Evolutionary conservation across 768 basidiomycete species (phyloP), one percentile per base, ranked within the genome.

Genomic region (Russula sp.): DNA sequence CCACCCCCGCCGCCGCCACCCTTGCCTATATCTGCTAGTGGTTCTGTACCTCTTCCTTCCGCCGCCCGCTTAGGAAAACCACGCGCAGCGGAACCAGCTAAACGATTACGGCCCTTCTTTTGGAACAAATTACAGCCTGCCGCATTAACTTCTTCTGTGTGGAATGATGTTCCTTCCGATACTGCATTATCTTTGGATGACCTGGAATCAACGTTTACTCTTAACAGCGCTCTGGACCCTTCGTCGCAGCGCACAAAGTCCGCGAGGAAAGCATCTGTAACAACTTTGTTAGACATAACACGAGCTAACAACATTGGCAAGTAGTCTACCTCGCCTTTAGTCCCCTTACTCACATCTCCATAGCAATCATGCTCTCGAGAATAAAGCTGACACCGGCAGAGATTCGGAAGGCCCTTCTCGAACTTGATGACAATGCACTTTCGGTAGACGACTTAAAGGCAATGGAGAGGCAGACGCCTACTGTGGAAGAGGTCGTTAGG

Each of bases 251-350:
- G 68, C 9, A 63, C 69, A 27, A 78, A 70, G 52, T 73, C 80
- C 1, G 61, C 76, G 6, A 83, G 79, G 73, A 85, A 83, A 72
- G 80, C 84, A 71, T 80, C 80, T 65, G 79, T 86, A 1, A 85
- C 84, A 0, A 91, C 89, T 0, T 73, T 94, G 32, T 75, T 94
- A 39, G 88, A 91, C 70, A 90, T 89, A 50, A 87, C 84, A 16
- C 80, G 91, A 16, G 90, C 94, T 1, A 91, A 92, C 67, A 90
- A 95, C 69, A 79, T 94, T 67, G 88, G 92, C 86, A 66, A 68
- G 81, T 74, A 27, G 16, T 51, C 51, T 7, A 14, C 4, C 20
- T 1, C 4, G 6, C 27, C 22, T 6, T 55, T 37, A 48, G 31
- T 44, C 7, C 53, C 40, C 20, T 48, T 45, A 22, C 48, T 55